A percentile compares a stretch with the other conserved stretches of the same genome.
Evolutionary conservation across 192 early-diverging fungal genomes (phyloP).

Genomic region (Coemansia sp.): DNA sequence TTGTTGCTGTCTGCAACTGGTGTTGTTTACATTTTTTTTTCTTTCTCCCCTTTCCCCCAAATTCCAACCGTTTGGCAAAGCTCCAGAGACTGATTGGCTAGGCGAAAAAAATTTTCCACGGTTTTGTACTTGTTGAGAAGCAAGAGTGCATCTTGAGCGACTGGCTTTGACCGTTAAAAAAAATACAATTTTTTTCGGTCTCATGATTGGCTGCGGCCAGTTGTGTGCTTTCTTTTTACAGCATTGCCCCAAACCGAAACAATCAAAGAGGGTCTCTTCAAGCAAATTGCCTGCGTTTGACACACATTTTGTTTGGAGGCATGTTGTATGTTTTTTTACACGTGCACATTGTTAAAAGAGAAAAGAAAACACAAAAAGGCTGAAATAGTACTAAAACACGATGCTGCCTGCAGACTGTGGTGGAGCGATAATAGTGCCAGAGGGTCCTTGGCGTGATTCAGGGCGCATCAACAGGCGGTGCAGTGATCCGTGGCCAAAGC

Average conservation of each 20-base stretch:
- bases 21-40: neutral
- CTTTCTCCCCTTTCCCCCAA: neutral
- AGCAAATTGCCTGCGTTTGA: too few species aligned
- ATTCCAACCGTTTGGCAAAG: neutral
- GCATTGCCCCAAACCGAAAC: neutral
- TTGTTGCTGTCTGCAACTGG: neutral
- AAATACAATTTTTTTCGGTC: neutral
- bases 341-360: neutral
- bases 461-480: conserved; percentile 24
- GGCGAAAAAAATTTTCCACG: neutral
- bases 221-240: neutral
- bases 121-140: neutral
- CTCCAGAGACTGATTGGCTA: neutral
- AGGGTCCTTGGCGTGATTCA: conserved; percentile 16
- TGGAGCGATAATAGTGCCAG: conserved; percentile 18
- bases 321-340: too few species aligned
- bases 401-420: conserved; percentile 30
- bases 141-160: neutral
- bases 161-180: neutral
- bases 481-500: conserved; percentile 19
- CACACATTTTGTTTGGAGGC: too few species aligned
- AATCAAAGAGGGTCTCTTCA: too few species aligned
- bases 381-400: conserved; percentile 8
- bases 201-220: conserved; percentile 9
- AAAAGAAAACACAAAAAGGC: conserved; percentile 9